Evolutionary conservation across 225 moss, liverwort and hornwort species (phyloP), one percentile per base, ranked within the genome.

Genomic region (Marchantia paleacea): DNA sequence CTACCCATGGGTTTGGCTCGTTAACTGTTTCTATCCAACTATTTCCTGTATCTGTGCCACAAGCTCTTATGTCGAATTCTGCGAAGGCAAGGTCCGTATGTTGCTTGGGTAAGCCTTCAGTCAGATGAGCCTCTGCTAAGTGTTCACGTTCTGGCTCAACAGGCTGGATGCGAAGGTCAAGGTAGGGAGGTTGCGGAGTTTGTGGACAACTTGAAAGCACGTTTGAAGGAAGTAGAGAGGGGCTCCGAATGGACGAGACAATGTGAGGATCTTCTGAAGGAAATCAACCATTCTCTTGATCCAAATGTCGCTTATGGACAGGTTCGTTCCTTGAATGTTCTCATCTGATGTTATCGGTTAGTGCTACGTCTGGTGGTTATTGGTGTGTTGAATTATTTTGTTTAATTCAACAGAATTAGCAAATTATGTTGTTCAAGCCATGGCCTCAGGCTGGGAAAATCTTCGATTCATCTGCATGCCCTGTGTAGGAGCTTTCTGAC

Each of bases 401-500:
- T n/a, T n/a, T n/a, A n/a, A n/a, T 39, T 39, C 39, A 39, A 39
- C 39, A 39, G 39, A 39, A 5, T 2, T 39, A 39, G 39, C 39
- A 39, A 2, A 2, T 39, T 39, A 39, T 39, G 39, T 39, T n/a
- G 39, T 39, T 39, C 39, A 39, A 39, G 39, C 39, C 39, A 39
- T 5, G 39, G 39, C 39, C 39, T 39, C 39, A 39, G 39, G 39
- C 39, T 39, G 39, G 39, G 39, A 39, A 39, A 39, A 2, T 39
- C 39, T 39, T 39, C 39, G 39, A 39, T 39, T 5, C 39, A 39
- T 39, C n/a, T 61, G 19, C 64, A 7, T 70, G 52, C 47, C 69
- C 80, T 26, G 16, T 62, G 77, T 75, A 83, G 84, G 87, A 84
- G 48, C 87, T 87, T 73, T 58, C 82, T 69, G 87, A 87, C 72